phyloP scores from a whole-genome alignment of 1,139 yeast genomes.

The Suhomyces wounanorum region DNA sequence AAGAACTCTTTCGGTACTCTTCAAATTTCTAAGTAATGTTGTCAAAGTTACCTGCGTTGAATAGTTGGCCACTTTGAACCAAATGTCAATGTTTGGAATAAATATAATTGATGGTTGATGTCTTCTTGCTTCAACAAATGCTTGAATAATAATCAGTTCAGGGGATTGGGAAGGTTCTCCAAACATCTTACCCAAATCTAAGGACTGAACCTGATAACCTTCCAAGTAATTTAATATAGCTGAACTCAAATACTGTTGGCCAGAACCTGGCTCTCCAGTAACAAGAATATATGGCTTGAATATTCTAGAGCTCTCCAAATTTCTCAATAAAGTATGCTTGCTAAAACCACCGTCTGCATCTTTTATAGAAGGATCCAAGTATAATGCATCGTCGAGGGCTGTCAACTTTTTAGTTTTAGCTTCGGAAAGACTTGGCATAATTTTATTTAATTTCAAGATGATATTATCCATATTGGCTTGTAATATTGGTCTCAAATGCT shows the following conservation, averaged over 20 bases:
- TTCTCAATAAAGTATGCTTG: slow-evolving; percentile 62
- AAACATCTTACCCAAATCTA: slow-evolving; percentile 77
- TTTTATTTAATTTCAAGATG: slow-evolving; percentile 49
- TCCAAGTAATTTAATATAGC: slow-evolving; percentile 83
- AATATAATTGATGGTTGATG: slow-evolving; percentile 87
- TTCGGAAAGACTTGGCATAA: slow-evolving; percentile 51
- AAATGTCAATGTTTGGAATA: slow-evolving; percentile 81
- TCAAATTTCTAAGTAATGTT: slow-evolving; percentile 66
- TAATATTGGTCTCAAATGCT: slow-evolving; percentile 65
- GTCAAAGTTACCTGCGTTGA: slow-evolving; percentile 73
- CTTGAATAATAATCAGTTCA: slow-evolving; percentile 82
- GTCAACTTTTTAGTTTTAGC: slow-evolving; percentile 49
- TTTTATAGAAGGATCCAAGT: slow-evolving; percentile 56
- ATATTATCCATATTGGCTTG: slow-evolving; percentile 50
- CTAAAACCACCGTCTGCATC: slow-evolving; percentile 69
- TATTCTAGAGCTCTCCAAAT: slow-evolving; percentile 63
- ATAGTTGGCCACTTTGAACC: slow-evolving; percentile 69
- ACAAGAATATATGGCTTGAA: slow-evolving; percentile 82
- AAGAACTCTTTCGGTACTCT: slow-evolving; percentile 72
- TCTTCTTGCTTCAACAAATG: slow-evolving; percentile 84
- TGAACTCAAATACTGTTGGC: slow-evolving; percentile 83
- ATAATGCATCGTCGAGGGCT: slow-evolving; percentile 70
- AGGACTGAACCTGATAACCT: slow-evolving; percentile 84
- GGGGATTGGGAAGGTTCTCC: slow-evolving; percentile 83
- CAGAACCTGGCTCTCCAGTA: slow-evolving; percentile 78